These are phyloP conservation scores for Colletotrichum tanaceti DNA, from an alignment of 2,329 filamentous ascomycete species.

Conservation along the genomic window DNA sequence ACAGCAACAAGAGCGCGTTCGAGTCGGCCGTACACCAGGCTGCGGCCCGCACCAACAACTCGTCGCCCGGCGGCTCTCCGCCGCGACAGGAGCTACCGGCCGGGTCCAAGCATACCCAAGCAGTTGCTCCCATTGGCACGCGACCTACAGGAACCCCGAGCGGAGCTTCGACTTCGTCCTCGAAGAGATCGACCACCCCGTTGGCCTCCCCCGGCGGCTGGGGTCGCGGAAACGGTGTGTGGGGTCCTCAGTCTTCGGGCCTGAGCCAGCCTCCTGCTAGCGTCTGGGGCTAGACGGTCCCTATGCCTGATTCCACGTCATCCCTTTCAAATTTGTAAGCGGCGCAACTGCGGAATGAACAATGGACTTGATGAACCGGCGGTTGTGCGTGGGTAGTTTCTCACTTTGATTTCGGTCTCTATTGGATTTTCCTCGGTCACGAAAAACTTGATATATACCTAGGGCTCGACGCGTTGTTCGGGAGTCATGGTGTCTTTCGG, in stretches of 20 bases:
- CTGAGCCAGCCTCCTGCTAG: slow-evolving; percentile 85
- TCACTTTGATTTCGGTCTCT: slow-evolving; percentile 38
- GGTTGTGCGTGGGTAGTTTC: slow-evolving; percentile 30
- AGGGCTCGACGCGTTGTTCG: slow-evolving; percentile 37
- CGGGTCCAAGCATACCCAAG: slow-evolving; percentile 64
- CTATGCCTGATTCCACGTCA: neutral
- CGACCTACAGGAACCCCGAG: slow-evolving; percentile 75
- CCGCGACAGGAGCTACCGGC: slow-evolving; percentile 73
- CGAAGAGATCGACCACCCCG: slow-evolving; percentile 88
- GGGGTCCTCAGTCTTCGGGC: slow-evolving; percentile 80
- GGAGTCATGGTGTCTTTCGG: slow-evolving; percentile 40
- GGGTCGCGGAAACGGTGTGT: slow-evolving; percentile 84
- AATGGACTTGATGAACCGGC: slow-evolving; percentile 12
- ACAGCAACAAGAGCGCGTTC: slow-evolving; percentile 65
- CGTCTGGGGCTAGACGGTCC: slow-evolving; percentile 81
- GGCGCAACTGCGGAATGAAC: slow-evolving; percentile 20
- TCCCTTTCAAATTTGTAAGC: slow-evolving; percentile 11
- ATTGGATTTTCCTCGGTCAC: slow-evolving; percentile 38
- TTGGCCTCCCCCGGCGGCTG: slow-evolving; percentile 89
- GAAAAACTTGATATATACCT: slow-evolving; percentile 42
- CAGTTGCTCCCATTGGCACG: slow-evolving; percentile 93
- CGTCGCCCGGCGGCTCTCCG: slow-evolving; percentile 84
- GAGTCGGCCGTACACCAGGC: slow-evolving; percentile 76
- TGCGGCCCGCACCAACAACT: slow-evolving; percentile 82
- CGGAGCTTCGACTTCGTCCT: slow-evolving; percentile 57